Conservation (phyloP, 352 stramenopile genomes). For the Phytophthora colocasiae region DNA sequence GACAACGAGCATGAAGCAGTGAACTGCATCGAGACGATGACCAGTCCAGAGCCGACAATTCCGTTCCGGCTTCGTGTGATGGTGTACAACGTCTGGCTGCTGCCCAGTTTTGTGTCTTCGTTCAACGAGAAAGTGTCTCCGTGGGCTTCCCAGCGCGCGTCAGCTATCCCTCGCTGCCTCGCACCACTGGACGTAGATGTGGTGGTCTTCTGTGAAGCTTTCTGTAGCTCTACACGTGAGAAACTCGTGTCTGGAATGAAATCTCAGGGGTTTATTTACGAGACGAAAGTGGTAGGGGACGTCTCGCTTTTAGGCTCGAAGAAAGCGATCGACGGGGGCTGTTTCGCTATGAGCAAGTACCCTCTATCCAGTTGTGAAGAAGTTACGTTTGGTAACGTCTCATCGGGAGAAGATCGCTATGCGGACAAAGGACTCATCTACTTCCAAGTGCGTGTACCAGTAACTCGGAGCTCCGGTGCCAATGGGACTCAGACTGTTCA, state of each 20-base stretch:
- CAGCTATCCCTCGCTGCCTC: slow-evolving; percentile 63
- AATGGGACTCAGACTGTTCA: slow-evolving; percentile 49
- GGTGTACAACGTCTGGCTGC: slow-evolving; percentile 81
- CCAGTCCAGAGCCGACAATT: slow-evolving; percentile 2
- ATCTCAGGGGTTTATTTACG: slow-evolving; percentile 65
- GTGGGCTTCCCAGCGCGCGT: slow-evolving; percentile 47
- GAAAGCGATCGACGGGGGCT: slow-evolving; percentile 68
- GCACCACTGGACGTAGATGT: slow-evolving; percentile 53
- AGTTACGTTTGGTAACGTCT: slow-evolving; percentile 61
- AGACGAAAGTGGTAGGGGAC: slow-evolving; percentile 69
- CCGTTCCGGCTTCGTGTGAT: slow-evolving; percentile 62
- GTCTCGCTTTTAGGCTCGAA: slow-evolving; percentile 59
- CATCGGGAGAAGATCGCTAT: slow-evolving; percentile 64
- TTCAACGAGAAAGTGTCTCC: slow-evolving; percentile 75
- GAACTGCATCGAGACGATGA: slow-evolving; percentile 16
- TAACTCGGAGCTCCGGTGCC: slow-evolving; percentile 4
- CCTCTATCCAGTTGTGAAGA: slow-evolving; percentile 64
- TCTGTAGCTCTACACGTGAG: slow-evolving; percentile 52
- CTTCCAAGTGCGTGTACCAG: slow-evolving; percentile 48
- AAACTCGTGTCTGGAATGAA: slow-evolving; percentile 73
- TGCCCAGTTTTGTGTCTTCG: slow-evolving; percentile 64
- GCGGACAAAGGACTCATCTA: slow-evolving; percentile 77
- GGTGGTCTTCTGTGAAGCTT: slow-evolving; percentile 80
- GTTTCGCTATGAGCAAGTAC: slow-evolving; percentile 77
- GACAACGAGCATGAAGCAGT: slow-evolving; percentile 5